These are phyloP conservation scores for Paramecium sonneborni DNA, from an alignment of 73 alveolate genomes.

Conservation along the genomic window DNA sequence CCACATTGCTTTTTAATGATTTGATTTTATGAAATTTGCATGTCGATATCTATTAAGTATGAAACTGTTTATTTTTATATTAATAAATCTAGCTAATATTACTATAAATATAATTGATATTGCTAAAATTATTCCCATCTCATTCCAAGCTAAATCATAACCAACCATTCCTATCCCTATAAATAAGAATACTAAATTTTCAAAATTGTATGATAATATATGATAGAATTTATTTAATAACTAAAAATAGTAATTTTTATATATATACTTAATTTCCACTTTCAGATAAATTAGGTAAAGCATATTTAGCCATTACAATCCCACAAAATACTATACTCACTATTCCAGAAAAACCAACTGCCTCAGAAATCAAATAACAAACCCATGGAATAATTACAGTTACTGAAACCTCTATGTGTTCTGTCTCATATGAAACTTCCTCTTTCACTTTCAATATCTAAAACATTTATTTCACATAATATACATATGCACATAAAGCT, in stretches of 20 bases:
- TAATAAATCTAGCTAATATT: conserved; percentile 72
- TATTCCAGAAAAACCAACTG: conserved; percentile 80
- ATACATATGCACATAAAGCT: conserved; percentile 58
- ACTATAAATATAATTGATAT: conserved; percentile 66
- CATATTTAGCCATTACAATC: conserved; percentile 83
- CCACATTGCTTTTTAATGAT: conserved; percentile 77
- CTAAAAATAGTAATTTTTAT: background rate
- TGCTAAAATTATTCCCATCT: conserved; percentile 69
- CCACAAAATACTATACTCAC: conserved; percentile 91
- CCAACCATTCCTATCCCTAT: conserved; percentile 89
- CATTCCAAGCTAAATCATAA: conserved; percentile 71
- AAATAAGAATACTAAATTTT: conserved; percentile 83
- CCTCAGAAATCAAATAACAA: conserved; percentile 84
- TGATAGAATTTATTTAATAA: conserved; percentile 77
- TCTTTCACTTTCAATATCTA: conserved; percentile 52
- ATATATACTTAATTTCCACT: conserved; percentile 61
- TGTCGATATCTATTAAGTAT: conserved; percentile 69
- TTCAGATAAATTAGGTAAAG: conserved; percentile 81
- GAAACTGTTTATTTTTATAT: conserved; percentile 68
- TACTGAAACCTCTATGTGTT: conserved; percentile 74
- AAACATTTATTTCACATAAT: background rate
- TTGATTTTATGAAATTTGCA: conserved; percentile 51
- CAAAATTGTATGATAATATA: conserved; percentile 78
- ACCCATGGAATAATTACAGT: conserved; percentile 92
- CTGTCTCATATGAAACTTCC: conserved; percentile 37